Evolutionary conservation across 78 protist species (phyloP), one percentile per base, ranked within the genome.

Genomic region (Dictyostelium capitatum): DNA sequence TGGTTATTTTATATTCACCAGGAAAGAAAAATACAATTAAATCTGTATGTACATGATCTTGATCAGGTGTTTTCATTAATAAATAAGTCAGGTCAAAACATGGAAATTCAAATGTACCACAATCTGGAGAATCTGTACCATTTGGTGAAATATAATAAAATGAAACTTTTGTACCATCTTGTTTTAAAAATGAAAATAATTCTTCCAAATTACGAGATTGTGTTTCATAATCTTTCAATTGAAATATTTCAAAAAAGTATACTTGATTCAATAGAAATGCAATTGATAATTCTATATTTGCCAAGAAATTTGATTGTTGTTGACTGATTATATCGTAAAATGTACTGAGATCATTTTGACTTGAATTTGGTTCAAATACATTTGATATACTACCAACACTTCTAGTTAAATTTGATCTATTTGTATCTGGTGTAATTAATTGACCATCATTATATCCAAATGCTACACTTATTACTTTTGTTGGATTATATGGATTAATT

Each of bases 401-500:
- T 54, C 19, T 19, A 12, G 62, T 54, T 54, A 17, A 17, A 12
- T 4, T 15, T 4, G 32, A 15, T 8, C 19, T 15, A 37, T 37
- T 15, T 10, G 54, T 14, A 23, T 30, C 28, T 14, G 51, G 56
- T 23, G 79, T 73, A 47, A 73, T 46, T 23, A 73, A 12, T 73
- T 73, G 51, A 20, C 56, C 47, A 47, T 37, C 56, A 46, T 47
- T 32, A 46, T 30, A 20, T n/a, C 51, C 79, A 20, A 73, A 73
- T 43, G 46, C 56, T 19, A 20, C 25, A 46, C 56, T 73, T 7
- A 46, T n/a, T 1, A 50, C 56, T 20, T n/a, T 47, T 4, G 56
- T 47, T 0, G 79, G 53, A 47, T 46, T 73, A 46, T n/a, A 46
- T n/a, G 79, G 79, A 73, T 73, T 73, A 5, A 73, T 73, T 30